These are phyloP conservation scores for Ailanthus altissimus DNA, from an alignment of 345 rosid species.

Conservation along the genomic window DNA sequence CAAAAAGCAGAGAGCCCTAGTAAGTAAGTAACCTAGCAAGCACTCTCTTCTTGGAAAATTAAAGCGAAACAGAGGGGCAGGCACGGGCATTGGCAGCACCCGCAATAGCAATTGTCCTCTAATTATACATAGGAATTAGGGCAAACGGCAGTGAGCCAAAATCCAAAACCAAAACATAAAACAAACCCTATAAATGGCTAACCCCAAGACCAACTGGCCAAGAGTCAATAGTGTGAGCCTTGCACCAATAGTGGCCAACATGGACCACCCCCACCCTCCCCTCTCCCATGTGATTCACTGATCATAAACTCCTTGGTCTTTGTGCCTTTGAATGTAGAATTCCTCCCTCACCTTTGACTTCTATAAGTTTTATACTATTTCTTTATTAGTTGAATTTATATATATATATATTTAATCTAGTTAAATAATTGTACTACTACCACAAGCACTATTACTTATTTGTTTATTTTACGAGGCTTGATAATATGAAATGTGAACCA, in stretches of 20 bases:
- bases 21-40: too few relatives aligned
- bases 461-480: not conserved
- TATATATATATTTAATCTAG: too few relatives aligned
- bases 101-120: slow-evolving; percentile 11
- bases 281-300: slow-evolving; percentile 66
- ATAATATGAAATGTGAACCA: not conserved
- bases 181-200: not conserved
- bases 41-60: not conserved
- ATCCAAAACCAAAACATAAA: too few relatives aligned
- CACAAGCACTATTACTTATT: not conserved
- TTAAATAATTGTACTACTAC: not conserved
- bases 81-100: too few relatives aligned
- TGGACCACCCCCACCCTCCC: too few relatives aligned
- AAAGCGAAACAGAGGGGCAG: not conserved
- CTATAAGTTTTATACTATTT: slow-evolving; percentile 10
- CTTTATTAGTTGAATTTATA: too few relatives aligned
- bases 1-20: not conserved
- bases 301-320: slow-evolving; percentile 39
- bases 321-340: slow-evolving; percentile 54
- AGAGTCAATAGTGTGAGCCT: not conserved
- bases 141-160: not conserved
- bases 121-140: not conserved
- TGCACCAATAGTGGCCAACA: not conserved
- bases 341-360: slow-evolving; percentile 51
- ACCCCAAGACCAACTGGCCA: not conserved